These are phyloP conservation scores for Fusarium aywerte DNA, from an alignment of 2,329 filamentous ascomycete genomes.

Conservation along the genomic window DNA sequence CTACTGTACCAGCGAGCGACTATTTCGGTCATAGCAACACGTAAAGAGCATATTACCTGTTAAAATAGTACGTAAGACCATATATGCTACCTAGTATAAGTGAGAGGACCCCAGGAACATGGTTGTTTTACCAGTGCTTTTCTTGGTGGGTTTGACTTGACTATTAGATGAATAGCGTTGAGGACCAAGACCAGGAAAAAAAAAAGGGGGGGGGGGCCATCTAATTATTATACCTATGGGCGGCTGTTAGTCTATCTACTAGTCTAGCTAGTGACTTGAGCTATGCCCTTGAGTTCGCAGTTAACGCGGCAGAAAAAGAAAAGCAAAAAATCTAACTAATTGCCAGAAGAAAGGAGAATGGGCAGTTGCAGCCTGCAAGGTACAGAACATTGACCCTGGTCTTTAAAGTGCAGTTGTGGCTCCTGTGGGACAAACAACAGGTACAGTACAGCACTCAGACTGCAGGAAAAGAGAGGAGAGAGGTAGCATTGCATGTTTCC, in stretches of 20 bases:
- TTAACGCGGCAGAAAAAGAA: conserved; percentile 2
- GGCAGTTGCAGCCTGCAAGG: not conserved
- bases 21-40: conserved; percentile 15
- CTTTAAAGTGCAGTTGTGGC: conserved; percentile 33
- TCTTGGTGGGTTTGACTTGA: conserved; percentile 12
- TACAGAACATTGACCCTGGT: conserved; percentile 3
- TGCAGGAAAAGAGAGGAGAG: too few species aligned
- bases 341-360: not conserved
- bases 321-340: conserved; percentile 8
- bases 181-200: not conserved
- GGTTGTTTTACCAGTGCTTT: conserved; percentile 8
- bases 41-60: conserved; percentile 1
- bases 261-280: too few species aligned
- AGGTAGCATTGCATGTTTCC: conserved; percentile 8
- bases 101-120: conserved; percentile 26
- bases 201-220: not conserved
- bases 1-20: conserved; percentile 6
- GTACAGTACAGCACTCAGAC: not conserved
- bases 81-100: too few species aligned
- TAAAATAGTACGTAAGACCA: conserved; percentile 13
- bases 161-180: not conserved
- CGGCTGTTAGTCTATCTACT: not conserved
- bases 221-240: not conserved
- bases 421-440: conserved; percentile 8
- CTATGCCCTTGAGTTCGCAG: conserved; percentile 18